phyloP scores from a whole-genome alignment of 371 early-diverging fungal species.

The Conidiobolus incongruus region DNA sequence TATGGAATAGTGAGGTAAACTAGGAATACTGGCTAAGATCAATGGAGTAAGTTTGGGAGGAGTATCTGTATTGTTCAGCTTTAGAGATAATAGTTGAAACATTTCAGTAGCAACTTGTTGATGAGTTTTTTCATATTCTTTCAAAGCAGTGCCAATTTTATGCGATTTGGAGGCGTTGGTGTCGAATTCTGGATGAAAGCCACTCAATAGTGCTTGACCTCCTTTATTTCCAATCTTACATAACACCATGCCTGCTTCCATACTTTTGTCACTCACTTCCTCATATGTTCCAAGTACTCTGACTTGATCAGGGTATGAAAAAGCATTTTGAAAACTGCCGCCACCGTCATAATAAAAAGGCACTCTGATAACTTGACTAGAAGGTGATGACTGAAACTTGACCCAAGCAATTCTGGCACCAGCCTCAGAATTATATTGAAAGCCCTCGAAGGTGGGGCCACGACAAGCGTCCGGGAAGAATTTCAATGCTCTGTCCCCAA shows the following conservation, averaged over 20 bases:
- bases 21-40: neutral
- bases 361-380: neutral
- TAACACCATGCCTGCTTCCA: constrained; percentile 21
- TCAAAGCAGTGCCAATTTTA: no score
- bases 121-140: no score
- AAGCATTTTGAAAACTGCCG: constrained; percentile 15
- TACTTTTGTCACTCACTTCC: constrained; percentile 7
- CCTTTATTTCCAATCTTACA: constrained; percentile 22
- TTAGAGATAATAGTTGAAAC: no score
- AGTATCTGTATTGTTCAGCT: no score
- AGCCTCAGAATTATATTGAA: constrained; percentile 51
- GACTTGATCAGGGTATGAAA: neutral
- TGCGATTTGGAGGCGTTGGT: no score
- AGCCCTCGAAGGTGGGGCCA: constrained; percentile 56
- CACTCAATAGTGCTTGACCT: constrained; percentile 39
- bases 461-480: constrained; percentile 46
- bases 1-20: neutral
- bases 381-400: neutral
- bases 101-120: no score
- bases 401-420: constrained; percentile 18
- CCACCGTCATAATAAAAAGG: constrained; percentile 58
- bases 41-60: constrained; percentile 5
- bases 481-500: constrained; percentile 41
- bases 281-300: constrained; percentile 34
- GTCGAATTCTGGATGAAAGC: constrained; percentile 41